Conservation (phyloP, 2,329 filamentous ascomycete species). For the Ophiostoma novo-ulmi region DNA sequence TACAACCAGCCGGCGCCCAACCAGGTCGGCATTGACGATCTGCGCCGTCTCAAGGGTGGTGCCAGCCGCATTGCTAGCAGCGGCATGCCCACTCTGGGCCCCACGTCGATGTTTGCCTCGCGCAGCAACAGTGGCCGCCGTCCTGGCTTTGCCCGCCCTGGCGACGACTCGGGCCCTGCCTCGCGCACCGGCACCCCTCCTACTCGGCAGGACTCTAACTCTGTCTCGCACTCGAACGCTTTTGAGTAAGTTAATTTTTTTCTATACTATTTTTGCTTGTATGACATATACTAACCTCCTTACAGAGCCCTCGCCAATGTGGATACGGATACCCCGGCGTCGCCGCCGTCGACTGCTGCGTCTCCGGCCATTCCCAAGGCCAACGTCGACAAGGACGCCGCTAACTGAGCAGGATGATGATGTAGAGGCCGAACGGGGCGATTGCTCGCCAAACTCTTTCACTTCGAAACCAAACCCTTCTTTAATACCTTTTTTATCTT, state of each 20-base stretch:
- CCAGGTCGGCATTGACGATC: conserved; percentile 84
- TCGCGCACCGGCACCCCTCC: conserved; percentile 88
- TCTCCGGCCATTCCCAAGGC: conserved; percentile 63
- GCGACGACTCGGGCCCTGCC: conserved; percentile 80
- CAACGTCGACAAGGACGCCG: conserved; percentile 45
- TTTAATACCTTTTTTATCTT: conserved; percentile 21
- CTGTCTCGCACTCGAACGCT: conserved; percentile 68
- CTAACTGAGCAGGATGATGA: conserved; percentile 39
- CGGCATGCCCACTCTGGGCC: conserved; percentile 62
- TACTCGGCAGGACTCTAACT: conserved; percentile 43
- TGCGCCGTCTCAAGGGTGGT: conserved; percentile 70
- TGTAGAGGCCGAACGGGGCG: conserved; percentile 43
- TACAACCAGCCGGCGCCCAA: conserved; percentile 72
- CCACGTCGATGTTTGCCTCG: conserved; percentile 80
- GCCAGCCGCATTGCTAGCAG: conserved; percentile 57
- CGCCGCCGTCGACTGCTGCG: conserved; percentile 63
- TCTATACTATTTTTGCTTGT: background rate
- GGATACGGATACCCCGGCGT: conserved; percentile 60
- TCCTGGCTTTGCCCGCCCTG: conserved; percentile 60
- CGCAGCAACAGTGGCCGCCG: conserved; percentile 85
- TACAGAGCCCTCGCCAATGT: conserved; percentile 54
- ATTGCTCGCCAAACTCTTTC: conserved; percentile 28
- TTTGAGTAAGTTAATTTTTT: conserved; percentile 72
- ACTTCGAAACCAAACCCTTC: conserved; percentile 27
- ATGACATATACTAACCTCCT: background rate